Percentiles rank a stretch among this genome's conserved stretches.
Conservation (phyloP, 345 rosid species). For the Crucihimalaya himalaica region DNA sequence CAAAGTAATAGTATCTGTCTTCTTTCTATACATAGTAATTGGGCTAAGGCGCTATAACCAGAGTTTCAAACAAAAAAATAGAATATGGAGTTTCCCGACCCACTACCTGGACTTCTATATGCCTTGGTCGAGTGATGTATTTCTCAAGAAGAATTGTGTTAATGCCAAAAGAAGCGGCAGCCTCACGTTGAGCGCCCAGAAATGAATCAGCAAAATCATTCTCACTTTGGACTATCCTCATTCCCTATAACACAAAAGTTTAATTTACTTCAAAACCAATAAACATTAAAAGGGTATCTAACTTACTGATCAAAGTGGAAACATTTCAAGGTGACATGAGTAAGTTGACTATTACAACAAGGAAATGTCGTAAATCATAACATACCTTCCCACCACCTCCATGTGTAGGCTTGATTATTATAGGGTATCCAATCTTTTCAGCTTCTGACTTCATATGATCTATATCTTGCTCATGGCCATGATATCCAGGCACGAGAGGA, state of each 20-base stretch:
- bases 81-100: not conserved
- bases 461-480: slow-evolving; percentile 83
- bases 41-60: no score
- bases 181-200: slow-evolving; percentile 94
- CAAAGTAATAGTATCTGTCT: not conserved
- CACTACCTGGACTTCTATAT: slow-evolving; percentile 91
- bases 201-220: slow-evolving; percentile 75
- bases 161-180: slow-evolving; percentile 92
- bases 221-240: slow-evolving; percentile 78
- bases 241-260: slow-evolving; percentile 64
- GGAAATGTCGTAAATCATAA: not conserved
- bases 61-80: slow-evolving; percentile 14
- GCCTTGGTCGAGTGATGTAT: slow-evolving; percentile 87
- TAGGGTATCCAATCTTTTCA: slow-evolving; percentile 80
- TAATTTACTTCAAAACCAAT: slow-evolving; percentile 29
- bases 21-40: slow-evolving; percentile 4
- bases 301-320: slow-evolving; percentile 8
- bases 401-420: slow-evolving; percentile 93
- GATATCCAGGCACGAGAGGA: slow-evolving; percentile 94
- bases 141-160: slow-evolving; percentile 90
- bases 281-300: not conserved
- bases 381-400: slow-evolving; percentile 95
- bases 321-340: slow-evolving; percentile 1
- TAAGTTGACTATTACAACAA: not conserved
- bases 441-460: slow-evolving; percentile 85